Percentiles rank a stretch among this genome's conserved stretches.
phyloP scores from a whole-genome alignment of 2,329 filamentous ascomycete genomes.

The Fusarium sp. region DNA sequence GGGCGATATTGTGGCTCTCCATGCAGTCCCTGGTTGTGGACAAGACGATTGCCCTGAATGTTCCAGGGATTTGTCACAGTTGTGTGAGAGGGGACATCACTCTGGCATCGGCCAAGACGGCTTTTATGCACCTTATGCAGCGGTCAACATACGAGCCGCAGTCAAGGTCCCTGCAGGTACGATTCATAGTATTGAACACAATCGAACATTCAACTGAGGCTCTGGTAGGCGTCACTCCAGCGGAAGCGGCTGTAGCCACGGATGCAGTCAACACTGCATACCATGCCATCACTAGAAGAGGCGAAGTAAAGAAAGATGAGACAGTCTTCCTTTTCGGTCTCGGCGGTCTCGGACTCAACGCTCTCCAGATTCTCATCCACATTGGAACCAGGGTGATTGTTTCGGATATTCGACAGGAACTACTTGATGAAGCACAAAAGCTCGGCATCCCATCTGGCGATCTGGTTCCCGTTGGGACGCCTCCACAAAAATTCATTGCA shows the following conservation, averaged over 20 bases:
- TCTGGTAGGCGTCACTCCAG: slow-evolving; percentile 30
- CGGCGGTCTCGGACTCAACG: slow-evolving; percentile 36
- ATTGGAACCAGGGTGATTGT: slow-evolving; percentile 36
- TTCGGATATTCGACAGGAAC: slow-evolving; percentile 36
- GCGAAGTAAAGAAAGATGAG: slow-evolving; percentile 25
- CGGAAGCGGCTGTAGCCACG: slow-evolving; percentile 38
- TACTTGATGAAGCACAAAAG: slow-evolving; percentile 29
- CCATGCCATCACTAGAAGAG: slow-evolving; percentile 36
- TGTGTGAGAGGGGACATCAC: slow-evolving; percentile 55
- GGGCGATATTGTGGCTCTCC: slow-evolving; percentile 42
- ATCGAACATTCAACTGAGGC: neutral
- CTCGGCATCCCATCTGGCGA: slow-evolving; percentile 22
- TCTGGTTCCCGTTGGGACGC: slow-evolving; percentile 26
- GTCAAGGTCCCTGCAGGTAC: slow-evolving; percentile 32
- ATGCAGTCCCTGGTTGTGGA: slow-evolving; percentile 37
- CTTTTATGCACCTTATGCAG: slow-evolving; percentile 57
- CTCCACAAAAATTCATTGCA: slow-evolving; percentile 27
- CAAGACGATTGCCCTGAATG: slow-evolving; percentile 51
- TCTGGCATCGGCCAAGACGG: slow-evolving; percentile 60
- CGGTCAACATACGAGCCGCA: slow-evolving; percentile 41
- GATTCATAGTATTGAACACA: too few relatives aligned
- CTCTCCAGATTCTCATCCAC: slow-evolving; percentile 31
- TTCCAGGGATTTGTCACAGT: slow-evolving; percentile 54
- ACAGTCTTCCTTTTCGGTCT: slow-evolving; percentile 37
- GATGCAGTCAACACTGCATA: slow-evolving; percentile 42